phyloP scores from a whole-genome alignment of 2,329 filamentous ascomycete genomes.

The Volutella citrinella region DNA sequence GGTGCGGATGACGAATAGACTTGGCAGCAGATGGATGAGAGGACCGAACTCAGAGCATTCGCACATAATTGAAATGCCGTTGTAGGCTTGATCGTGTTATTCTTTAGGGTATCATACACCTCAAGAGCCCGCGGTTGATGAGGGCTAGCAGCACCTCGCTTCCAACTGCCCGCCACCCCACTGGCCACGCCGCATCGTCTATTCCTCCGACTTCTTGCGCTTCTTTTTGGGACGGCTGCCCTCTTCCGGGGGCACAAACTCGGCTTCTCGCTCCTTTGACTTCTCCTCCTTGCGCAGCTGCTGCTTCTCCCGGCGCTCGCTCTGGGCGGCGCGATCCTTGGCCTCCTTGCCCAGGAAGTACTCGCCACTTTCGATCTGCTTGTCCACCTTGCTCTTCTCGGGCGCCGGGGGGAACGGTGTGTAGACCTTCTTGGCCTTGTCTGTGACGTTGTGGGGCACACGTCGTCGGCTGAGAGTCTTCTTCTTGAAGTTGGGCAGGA shows the following conservation, averaged over 20 bases:
- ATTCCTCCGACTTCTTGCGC: conserved; percentile 51
- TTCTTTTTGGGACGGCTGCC: conserved; percentile 61
- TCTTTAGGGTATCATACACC: conserved; percentile 28
- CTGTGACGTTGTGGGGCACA: conserved; percentile 79
- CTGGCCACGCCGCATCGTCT: conserved; percentile 14
- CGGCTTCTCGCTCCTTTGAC: conserved; percentile 77
- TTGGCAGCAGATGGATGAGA: too few relatives aligned
- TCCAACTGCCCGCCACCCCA: too few relatives aligned
- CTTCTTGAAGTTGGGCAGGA: conserved; percentile 96
- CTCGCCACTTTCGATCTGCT: conserved; percentile 96
- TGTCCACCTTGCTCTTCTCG: conserved; percentile 98
- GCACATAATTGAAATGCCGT: too few relatives aligned
- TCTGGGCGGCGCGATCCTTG: conserved; percentile 78
- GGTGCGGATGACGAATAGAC: too few relatives aligned
- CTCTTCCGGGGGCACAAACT: conserved; percentile 86
- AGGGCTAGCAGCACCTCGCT: conserved; percentile 15
- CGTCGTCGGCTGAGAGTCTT: conserved; percentile 80
- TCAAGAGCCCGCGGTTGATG: conserved; percentile 17
- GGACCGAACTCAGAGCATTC: too few relatives aligned
- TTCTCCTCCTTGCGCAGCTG: conserved; percentile 85
- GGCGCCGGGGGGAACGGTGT: conserved; percentile 95
- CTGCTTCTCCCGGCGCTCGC: conserved; percentile 81
- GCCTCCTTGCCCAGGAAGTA: conserved; percentile 94
- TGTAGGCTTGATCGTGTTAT: too few relatives aligned
- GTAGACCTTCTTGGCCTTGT: conserved; percentile 92